These are phyloP conservation scores for Pichia eremophila DNA, from an alignment of 805 yeast species.

Conservation along the genomic window DNA sequence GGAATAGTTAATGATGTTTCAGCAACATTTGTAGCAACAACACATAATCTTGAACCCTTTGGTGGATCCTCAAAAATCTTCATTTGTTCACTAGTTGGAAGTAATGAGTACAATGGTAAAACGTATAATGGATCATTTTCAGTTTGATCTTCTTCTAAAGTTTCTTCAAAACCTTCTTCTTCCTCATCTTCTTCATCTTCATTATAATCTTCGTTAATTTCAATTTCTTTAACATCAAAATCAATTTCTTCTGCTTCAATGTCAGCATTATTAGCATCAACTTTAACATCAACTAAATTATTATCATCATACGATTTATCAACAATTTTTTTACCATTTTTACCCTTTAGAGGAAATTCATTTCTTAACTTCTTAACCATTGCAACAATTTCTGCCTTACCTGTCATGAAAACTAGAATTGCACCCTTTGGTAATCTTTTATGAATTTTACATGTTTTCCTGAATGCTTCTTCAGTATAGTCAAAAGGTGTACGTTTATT, in stretches of 20 bases:
- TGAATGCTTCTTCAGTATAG: slow-evolving; percentile 79
- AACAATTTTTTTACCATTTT: slow-evolving; percentile 8
- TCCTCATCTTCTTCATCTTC: slow-evolving; percentile 38
- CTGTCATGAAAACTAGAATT: slow-evolving; percentile 83
- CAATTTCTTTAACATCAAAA: slow-evolving; percentile 34
- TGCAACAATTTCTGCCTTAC: slow-evolving; percentile 81
- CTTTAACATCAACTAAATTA: slow-evolving; percentile 35
- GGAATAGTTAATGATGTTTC: slow-evolving; percentile 97
- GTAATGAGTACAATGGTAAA: slow-evolving; percentile 80
- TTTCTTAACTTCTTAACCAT: slow-evolving; percentile 61
- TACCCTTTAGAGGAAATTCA: slow-evolving; percentile 51
- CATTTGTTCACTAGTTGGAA: slow-evolving; percentile 95
- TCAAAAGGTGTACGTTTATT: slow-evolving; percentile 68
- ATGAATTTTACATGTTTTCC: slow-evolving; percentile 82
- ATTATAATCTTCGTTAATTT: slow-evolving; percentile 31
- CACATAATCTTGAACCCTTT: slow-evolving; percentile 73
- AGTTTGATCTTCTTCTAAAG: slow-evolving; percentile 59
- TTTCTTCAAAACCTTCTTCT: slow-evolving; percentile 67
- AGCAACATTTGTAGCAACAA: slow-evolving; percentile 95
- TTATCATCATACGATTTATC: slow-evolving; percentile 19
- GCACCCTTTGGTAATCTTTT: slow-evolving; percentile 86
- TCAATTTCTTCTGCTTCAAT: slow-evolving; percentile 87
- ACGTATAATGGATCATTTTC: slow-evolving; percentile 77
- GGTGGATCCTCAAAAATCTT: slow-evolving; percentile 85
- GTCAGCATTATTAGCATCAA: slow-evolving; percentile 52